phyloP scores from a whole-genome alignment of 192 early-diverging fungal species.

The Allomyces arbusculus region DNA sequence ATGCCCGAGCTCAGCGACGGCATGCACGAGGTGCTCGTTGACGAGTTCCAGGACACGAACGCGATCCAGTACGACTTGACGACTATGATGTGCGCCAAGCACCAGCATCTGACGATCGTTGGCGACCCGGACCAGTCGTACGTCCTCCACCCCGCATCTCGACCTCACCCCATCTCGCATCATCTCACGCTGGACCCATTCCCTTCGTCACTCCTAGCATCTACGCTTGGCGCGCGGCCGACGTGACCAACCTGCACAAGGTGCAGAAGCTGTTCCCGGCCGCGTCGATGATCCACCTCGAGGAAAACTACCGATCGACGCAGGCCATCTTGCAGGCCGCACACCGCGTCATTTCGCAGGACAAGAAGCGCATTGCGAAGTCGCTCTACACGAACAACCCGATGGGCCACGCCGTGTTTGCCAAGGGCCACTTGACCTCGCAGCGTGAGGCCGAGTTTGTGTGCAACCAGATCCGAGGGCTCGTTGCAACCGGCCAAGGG shows the following conservation, averaged over 20 bases:
- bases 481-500: neutral
- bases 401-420: too few relatives aligned
- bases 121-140: neutral
- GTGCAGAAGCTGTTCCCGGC: neutral
- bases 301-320: neutral
- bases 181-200: too few relatives aligned
- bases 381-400: too few relatives aligned
- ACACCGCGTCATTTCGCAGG: neutral
- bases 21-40: neutral
- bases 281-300: neutral
- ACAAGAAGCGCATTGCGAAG: neutral
- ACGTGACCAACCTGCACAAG: neutral
- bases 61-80: constrained; percentile 1
- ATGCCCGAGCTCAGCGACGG: neutral
- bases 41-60: constrained; percentile 2
- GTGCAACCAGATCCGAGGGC: neutral
- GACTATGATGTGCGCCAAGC: neutral
- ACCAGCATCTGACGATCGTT: neutral
- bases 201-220: neutral
- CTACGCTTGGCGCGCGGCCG: neutral
- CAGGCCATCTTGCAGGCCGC: neutral
- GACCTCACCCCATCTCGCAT: too few relatives aligned
- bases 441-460: too few relatives aligned
- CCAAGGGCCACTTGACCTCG: too few relatives aligned
- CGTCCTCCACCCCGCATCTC: too few relatives aligned